These are phyloP conservation scores for Hypoxylon sp. DNA, from an alignment of 2,329 filamentous ascomycete genomes.

Conservation along the genomic window DNA sequence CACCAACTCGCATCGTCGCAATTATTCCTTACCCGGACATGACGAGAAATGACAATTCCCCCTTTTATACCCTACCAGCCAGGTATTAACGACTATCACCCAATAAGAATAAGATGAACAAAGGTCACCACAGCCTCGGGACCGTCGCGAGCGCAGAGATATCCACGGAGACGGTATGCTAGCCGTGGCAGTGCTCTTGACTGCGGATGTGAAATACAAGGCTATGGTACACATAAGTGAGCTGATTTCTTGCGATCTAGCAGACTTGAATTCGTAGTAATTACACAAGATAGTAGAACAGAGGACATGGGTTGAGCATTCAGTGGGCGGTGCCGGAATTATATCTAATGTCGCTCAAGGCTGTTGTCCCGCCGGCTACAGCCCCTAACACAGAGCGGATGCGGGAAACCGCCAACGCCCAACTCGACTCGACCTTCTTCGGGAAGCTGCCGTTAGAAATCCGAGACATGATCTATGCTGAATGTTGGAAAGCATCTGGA, in stretches of 20 bases:
- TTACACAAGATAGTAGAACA: slow-evolving; percentile 8
- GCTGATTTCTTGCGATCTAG: not conserved
- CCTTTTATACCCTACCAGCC: not conserved
- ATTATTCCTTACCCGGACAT: not conserved
- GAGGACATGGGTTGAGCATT: not conserved
- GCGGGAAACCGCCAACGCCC: slow-evolving; percentile 30
- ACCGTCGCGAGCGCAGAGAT: slow-evolving; percentile 17
- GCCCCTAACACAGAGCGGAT: slow-evolving; percentile 22
- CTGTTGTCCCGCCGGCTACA: slow-evolving; percentile 2
- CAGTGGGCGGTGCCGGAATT: not conserved
- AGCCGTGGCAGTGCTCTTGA: slow-evolving; percentile 1
- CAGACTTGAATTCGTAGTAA: not conserved
- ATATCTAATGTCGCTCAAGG: slow-evolving; percentile 3
- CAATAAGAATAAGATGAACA: slow-evolving; percentile 8
- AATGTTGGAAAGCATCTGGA: slow-evolving; percentile 46
- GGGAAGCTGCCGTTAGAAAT: slow-evolving; percentile 44
- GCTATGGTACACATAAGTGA: slow-evolving; percentile 14
- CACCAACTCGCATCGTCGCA: slow-evolving; percentile 4
- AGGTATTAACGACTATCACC: slow-evolving; percentile 25
- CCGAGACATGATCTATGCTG: slow-evolving; percentile 46
- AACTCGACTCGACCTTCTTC: slow-evolving; percentile 43
- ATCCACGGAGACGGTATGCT: slow-evolving; percentile 2
- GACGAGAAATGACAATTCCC: slow-evolving; percentile 9
- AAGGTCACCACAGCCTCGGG: slow-evolving; percentile 4
- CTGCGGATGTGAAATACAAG: slow-evolving; percentile 8